phyloP scores from a whole-genome alignment of 306 rosid species.

The Pyrus communis region DNA sequence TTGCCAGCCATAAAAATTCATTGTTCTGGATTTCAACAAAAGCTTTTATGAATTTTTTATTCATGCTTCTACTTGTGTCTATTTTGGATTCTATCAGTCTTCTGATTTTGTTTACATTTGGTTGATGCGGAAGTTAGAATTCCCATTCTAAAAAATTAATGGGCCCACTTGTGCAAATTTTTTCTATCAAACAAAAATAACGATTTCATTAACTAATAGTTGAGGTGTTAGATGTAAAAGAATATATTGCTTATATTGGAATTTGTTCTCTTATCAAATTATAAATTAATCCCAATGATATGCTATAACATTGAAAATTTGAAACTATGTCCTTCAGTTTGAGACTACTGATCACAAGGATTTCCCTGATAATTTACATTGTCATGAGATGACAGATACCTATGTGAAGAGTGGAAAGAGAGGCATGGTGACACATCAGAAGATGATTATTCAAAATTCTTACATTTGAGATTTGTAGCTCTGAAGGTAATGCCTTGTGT shows the following conservation, averaged over 20 bases:
- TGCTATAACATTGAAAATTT: background rate
- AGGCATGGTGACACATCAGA: constrained; percentile 34
- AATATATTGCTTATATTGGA: background rate
- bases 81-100: background rate
- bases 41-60: background rate
- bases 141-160: background rate
- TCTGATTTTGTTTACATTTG: background rate
- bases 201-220: background rate
- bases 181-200: background rate
- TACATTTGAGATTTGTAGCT: constrained; percentile 40
- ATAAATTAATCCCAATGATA: background rate
- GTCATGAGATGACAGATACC: constrained; percentile 40
- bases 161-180: background rate
- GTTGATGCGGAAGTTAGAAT: background rate
- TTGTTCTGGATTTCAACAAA: background rate
- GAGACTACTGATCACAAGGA: background rate
- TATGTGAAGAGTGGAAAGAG: constrained; percentile 73
- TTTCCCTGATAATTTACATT: background rate
- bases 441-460: constrained; percentile 43
- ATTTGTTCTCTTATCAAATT: background rate
- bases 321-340: background rate
- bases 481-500: constrained; percentile 39
- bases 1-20: background rate
- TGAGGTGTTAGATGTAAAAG: background rate
- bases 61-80: background rate